These are phyloP conservation scores for Starmerella sirachaensis DNA, from an alignment of 805 yeast genomes.

Conservation along the genomic window DNA sequence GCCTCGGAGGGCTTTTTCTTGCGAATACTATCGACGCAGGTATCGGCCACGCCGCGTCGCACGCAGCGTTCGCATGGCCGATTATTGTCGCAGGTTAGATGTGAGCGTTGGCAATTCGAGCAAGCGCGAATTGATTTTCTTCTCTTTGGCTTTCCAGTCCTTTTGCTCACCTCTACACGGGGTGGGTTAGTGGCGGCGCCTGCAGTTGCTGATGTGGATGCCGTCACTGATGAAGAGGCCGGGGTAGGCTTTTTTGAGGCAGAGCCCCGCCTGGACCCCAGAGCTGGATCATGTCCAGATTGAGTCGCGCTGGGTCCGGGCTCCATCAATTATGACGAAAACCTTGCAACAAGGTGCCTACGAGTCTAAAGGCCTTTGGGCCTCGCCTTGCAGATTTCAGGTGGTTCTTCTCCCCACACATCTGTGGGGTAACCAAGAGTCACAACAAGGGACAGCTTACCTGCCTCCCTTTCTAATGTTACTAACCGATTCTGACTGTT, in stretches of 20 bases:
- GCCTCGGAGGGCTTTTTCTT: constrained; percentile 41
- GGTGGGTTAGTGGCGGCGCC: constrained; percentile 2
- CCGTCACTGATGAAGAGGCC: background rate
- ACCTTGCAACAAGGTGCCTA: too few relatives aligned
- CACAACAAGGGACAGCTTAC: too few relatives aligned
- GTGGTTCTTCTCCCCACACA: too few relatives aligned
- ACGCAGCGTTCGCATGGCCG: constrained; percentile 78
- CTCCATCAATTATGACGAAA: too few relatives aligned
- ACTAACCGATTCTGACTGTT: too few relatives aligned
- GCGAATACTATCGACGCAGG: constrained; percentile 84
- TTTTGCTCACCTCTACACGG: constrained; percentile 16
- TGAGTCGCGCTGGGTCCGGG: too few relatives aligned
- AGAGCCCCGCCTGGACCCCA: too few relatives aligned
- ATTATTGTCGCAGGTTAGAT: constrained; percentile 76
- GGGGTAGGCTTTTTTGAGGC: background rate
- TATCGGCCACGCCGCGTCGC: constrained; percentile 48
- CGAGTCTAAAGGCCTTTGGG: too few relatives aligned
- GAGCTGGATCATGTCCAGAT: too few relatives aligned
- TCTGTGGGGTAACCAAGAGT: constrained; percentile 11
- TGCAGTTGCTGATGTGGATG: background rate
- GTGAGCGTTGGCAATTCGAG: constrained; percentile 79
- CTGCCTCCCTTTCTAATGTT: too few relatives aligned
- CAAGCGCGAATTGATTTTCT: constrained; percentile 81
- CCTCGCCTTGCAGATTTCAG: too few relatives aligned
- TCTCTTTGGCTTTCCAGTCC: constrained; percentile 34